Conservation (phyloP, 768 basidiomycete genomes). For the Rhizopogon vinicolor region DNA sequence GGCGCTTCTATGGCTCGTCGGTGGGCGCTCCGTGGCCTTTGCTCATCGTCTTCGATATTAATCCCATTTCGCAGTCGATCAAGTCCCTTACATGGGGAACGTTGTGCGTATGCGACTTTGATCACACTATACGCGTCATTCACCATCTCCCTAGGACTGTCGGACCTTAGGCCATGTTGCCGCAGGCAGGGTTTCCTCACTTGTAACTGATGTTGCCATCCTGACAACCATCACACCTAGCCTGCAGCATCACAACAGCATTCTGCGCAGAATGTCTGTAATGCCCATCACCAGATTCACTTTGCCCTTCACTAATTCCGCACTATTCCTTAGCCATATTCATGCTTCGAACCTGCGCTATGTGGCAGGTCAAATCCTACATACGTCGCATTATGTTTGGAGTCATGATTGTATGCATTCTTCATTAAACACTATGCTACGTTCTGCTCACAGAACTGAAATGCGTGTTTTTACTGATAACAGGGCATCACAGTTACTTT, state of each 20-base stretch:
- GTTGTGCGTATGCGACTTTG: slow-evolving; percentile 8
- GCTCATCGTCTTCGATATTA: background rate
- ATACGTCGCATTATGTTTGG: background rate
- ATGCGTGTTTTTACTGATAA: background rate
- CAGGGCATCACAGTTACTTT: background rate
- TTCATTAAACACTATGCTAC: background rate
- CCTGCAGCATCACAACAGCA: background rate
- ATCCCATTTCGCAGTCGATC: slow-evolving; percentile 4
- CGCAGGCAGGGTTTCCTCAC: background rate
- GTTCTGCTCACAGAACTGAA: background rate
- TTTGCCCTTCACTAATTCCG: background rate
- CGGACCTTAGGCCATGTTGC: background rate
- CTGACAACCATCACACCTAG: background rate
- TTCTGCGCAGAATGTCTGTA: background rate
- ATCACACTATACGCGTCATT: background rate
- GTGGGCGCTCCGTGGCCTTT: slow-evolving; percentile 8
- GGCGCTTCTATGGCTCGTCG: background rate
- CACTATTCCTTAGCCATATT: background rate
- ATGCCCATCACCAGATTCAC: background rate
- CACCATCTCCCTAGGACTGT: background rate
- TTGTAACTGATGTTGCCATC: background rate
- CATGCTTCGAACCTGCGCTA: background rate
- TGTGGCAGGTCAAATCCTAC: background rate
- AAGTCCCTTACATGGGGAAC: background rate
- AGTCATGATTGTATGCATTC: background rate